phyloP scores from a whole-genome alignment of 1,284 basidiomycete genomes.

The Hortiboletus rubellus region DNA sequence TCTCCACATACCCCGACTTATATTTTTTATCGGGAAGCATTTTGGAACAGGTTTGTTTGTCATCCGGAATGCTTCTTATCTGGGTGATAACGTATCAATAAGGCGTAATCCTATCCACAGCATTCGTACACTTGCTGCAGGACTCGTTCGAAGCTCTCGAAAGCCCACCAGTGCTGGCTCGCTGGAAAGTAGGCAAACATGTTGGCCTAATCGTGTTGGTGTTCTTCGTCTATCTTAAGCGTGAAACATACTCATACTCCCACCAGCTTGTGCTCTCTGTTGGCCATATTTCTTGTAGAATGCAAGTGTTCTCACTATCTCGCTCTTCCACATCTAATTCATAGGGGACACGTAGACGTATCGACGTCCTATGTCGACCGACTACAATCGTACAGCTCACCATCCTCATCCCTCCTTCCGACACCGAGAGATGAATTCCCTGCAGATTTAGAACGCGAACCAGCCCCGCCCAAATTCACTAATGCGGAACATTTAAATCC shows the following conservation, averaged over 20 bases:
- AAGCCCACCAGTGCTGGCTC: slow-evolving; percentile 44
- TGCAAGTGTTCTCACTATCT: slow-evolving; percentile 46
- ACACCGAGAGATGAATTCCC: slow-evolving; percentile 18
- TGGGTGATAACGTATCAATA: not conserved
- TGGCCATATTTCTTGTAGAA: slow-evolving; percentile 74
- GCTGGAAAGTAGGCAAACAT: slow-evolving; percentile 52
- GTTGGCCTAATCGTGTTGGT: slow-evolving; percentile 73
- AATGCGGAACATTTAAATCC: not conserved
- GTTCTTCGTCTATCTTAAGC: not conserved
- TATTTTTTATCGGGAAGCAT: slow-evolving; percentile 80
- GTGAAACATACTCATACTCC: not conserved
- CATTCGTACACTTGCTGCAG: slow-evolving; percentile 75
- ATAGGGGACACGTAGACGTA: slow-evolving; percentile 44
- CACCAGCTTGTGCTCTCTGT: slow-evolving; percentile 57
- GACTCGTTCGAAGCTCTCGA: slow-evolving; percentile 67
- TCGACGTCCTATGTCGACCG: slow-evolving; percentile 73
- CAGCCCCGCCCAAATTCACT: slow-evolving; percentile 6
- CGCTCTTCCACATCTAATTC: not conserved
- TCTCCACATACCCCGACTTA: slow-evolving; percentile 59
- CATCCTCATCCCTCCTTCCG: slow-evolving; percentile 43
- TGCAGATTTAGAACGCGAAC: slow-evolving; percentile 10
- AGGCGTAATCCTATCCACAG: slow-evolving; percentile 78
- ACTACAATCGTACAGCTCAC: slow-evolving; percentile 59
- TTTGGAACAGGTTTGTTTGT: slow-evolving; percentile 65
- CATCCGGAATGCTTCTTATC: not conserved